Evolutionary conservation across 2,329 filamentous ascomycete species (phyloP).

Genomic region (Chrysosporium keratinophilum): DNA sequence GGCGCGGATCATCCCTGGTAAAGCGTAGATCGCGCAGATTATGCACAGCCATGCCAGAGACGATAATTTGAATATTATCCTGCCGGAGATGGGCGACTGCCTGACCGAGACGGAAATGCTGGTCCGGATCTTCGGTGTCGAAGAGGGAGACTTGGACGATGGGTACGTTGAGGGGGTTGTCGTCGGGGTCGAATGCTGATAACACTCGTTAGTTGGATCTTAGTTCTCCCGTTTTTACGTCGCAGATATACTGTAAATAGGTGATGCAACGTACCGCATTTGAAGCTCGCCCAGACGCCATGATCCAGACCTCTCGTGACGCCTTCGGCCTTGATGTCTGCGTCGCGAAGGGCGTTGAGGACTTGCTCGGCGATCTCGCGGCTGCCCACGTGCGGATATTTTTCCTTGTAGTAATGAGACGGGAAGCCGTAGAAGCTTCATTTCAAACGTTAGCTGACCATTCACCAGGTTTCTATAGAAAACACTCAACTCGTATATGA

Average conservation of each 20-base stretch:
- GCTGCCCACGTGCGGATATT: slow-evolving; percentile 55
- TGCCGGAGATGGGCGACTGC: slow-evolving; percentile 57
- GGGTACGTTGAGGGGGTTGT: slow-evolving; percentile 55
- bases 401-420: slow-evolving; percentile 55
- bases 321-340: slow-evolving; percentile 50
- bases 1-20: slow-evolving; percentile 36
- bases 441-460: not conserved
- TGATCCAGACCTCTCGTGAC: slow-evolving; percentile 60
- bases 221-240: too few relatives aligned
- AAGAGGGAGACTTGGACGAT: slow-evolving; percentile 65
- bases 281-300: slow-evolving; percentile 63
- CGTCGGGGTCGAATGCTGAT: slow-evolving; percentile 49
- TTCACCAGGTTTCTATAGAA: not conserved
- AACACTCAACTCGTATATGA: slow-evolving; percentile 57
- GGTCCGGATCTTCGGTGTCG: slow-evolving; percentile 51
- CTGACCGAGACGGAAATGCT: slow-evolving; percentile 58
- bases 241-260: too few relatives aligned
- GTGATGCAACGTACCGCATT: slow-evolving; percentile 35
- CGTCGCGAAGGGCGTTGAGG: slow-evolving; percentile 44
- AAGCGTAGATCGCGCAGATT: slow-evolving; percentile 51
- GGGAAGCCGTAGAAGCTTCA: slow-evolving; percentile 61
- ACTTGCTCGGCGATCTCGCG: slow-evolving; percentile 50
- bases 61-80: slow-evolving; percentile 57
- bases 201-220: not conserved
- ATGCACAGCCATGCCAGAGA: slow-evolving; percentile 65